phyloP scores from a whole-genome alignment of 257 asterid genomes.

The Scutellaria galericulata region DNA sequence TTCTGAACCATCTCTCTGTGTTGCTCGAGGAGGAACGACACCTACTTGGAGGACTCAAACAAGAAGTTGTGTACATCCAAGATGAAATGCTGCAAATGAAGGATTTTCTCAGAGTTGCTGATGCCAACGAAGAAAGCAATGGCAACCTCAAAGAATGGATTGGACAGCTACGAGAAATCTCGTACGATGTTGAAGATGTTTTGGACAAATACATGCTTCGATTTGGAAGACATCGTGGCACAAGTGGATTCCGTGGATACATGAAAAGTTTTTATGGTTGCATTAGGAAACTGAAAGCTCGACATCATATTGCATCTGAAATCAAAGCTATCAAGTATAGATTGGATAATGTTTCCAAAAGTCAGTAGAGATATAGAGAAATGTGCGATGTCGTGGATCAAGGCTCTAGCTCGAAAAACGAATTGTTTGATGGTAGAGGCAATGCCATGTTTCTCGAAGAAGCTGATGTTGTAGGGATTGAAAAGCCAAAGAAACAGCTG shows the following conservation, averaged over 20 bases:
- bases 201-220: slow-evolving; percentile 43
- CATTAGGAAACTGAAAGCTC: slow-evolving; percentile 23
- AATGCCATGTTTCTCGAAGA: slow-evolving; percentile 40
- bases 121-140: slow-evolving; percentile 37
- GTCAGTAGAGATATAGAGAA: slow-evolving; percentile 24
- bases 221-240: neutral
- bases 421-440: slow-evolving; percentile 34
- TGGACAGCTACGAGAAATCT: slow-evolving; percentile 44
- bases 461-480: slow-evolving; percentile 46
- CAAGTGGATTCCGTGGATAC: neutral
- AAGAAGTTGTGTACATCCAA: slow-evolving; percentile 30
- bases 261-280: slow-evolving; percentile 8
- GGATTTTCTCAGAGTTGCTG: slow-evolving; percentile 45
- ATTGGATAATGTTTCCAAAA: slow-evolving; percentile 20
- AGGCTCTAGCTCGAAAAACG: neutral
- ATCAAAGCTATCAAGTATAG: slow-evolving; percentile 31
- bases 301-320: slow-evolving; percentile 32
- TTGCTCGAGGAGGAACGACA: slow-evolving; percentile 22
- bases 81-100: slow-evolving; percentile 42
- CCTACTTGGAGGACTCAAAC: slow-evolving; percentile 23
- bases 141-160: slow-evolving; percentile 41
- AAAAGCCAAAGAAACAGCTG: slow-evolving; percentile 38
- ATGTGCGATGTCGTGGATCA: neutral
- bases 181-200: slow-evolving; percentile 45
- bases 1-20: slow-evolving; percentile 33